A percentile compares a stretch with the other conserved stretches of the same genome.
phyloP scores from a whole-genome alignment of 2,329 filamentous ascomycete species.

The Tolypocladium tropicale region DNA sequence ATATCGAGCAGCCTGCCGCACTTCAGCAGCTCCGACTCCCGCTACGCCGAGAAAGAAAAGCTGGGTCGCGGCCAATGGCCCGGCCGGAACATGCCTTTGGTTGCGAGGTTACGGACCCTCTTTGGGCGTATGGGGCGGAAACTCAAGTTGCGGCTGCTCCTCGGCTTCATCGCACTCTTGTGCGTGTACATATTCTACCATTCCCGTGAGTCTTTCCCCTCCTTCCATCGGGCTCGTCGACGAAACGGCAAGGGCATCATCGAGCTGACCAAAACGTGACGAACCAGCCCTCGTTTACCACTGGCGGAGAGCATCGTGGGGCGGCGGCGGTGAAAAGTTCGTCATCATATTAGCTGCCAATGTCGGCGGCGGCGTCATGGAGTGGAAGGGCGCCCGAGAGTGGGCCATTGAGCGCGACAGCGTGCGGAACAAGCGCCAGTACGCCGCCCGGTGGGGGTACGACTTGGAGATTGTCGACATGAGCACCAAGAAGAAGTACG shows the following conservation, averaged over 20 bases:
- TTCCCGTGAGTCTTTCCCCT: constrained; percentile 50
- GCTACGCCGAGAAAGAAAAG: constrained; percentile 73
- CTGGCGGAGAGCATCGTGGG: constrained; percentile 61
- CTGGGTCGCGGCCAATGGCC: constrained; percentile 44
- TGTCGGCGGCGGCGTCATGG: constrained; percentile 93
- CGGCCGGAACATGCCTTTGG: constrained; percentile 30
- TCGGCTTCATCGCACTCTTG: constrained; percentile 50
- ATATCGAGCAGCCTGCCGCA: constrained; percentile 71
- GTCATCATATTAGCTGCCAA: constrained; percentile 93
- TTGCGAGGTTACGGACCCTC: constrained; percentile 35
- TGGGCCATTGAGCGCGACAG: constrained; percentile 98
- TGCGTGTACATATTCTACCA: constrained; percentile 58
- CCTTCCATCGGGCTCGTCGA: background rate
- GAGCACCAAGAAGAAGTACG: constrained; percentile 97
- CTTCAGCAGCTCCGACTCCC: constrained; percentile 48
- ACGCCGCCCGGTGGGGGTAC: constrained; percentile 82
- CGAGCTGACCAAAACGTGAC: constrained; percentile 1
- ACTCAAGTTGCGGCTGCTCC: constrained; percentile 50
- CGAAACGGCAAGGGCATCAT: too few relatives aligned
- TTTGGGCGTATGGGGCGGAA: constrained; percentile 50
- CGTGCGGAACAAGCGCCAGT: constrained; percentile 87
- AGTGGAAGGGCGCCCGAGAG: constrained; percentile 94
- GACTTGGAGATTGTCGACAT: constrained; percentile 95
- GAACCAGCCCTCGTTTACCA: constrained; percentile 38
- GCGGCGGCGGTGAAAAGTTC: constrained; percentile 81